Evolutionary conservation across 2,329 filamentous ascomycete genomes (phyloP), one percentile per base, ranked within the genome.

Genomic region (Coniochaeta pulveracea): DNA sequence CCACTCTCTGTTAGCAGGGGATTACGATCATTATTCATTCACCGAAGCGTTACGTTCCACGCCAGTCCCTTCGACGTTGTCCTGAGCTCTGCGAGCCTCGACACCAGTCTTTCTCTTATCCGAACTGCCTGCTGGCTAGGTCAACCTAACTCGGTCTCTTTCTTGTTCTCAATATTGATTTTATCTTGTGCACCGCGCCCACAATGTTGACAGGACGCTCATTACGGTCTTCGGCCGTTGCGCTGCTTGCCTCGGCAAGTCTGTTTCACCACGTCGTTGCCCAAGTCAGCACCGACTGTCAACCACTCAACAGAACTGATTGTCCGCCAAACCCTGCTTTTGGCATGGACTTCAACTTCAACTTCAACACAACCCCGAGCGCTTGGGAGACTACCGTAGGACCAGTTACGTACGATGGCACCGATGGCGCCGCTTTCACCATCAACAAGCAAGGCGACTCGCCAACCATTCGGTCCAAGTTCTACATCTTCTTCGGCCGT

Each of bases 401-500:
- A 33, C 57, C 56, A 7, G 64, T 89, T 35, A 60, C 61, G 10
- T 86, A 78, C 52, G 66, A 67, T 36, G 51, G 65, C 28, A 60
- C 73, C 0, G 54, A 60, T n/a, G 83, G 81, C 23, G 80, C 82
- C 27, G 61, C 69, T 35, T 88, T 93, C 59, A 80, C 70, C 33
- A 77, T 94, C 57, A 60, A 55, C 36, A 67, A 78, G 51, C 68
- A 75, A 42, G 74, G 78, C 41, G 75, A 93, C 47, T 81, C 85
- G 1, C 83, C 85, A 1, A 93, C 85, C 1, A 71, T 93, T 40
- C 71, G 77, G 42, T 77, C 81, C 29, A 75, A 76, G 46, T 89
- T 86, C 54, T 91, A 85, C 61, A 81, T 93, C 56, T 86, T 93
- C 64, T 89, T 81, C 44, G 85, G 85, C 34, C 74, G 77, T 39